Evolutionary conservation across 202 grass and related monocot species (phyloP).

Genomic region (Setaria viridis): DNA sequence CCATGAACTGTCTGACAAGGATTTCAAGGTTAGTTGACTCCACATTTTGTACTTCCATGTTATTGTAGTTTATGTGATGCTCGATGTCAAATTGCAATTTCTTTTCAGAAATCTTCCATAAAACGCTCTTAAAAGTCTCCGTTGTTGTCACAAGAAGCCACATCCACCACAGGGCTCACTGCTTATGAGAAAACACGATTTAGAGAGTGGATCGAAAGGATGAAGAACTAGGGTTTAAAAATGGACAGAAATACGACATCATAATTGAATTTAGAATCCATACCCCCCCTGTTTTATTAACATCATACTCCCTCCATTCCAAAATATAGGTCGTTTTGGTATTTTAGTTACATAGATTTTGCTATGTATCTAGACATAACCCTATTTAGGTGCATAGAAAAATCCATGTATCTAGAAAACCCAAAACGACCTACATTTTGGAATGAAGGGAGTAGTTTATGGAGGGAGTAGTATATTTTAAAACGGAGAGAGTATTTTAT

Average conservation of each 20-base stretch:
- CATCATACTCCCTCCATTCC: too few species aligned
- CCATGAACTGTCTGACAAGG: slow-evolving; percentile 77
- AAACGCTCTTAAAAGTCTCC: background rate
- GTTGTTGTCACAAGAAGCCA: background rate
- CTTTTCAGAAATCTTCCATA: slow-evolving; percentile 1
- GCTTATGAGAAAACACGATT: background rate
- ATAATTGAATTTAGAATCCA: background rate
- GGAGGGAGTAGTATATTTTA: too few species aligned
- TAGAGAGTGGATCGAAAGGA: background rate
- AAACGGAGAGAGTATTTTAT: background rate
- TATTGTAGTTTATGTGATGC: background rate
- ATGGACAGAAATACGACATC: background rate
- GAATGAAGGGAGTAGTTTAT: too few species aligned
- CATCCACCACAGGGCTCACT: background rate
- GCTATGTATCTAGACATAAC: too few species aligned
- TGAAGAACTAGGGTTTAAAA: background rate
- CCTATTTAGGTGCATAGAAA: too few species aligned
- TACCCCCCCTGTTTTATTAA: too few species aligned
- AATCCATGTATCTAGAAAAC: too few species aligned
- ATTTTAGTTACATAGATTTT: too few species aligned
- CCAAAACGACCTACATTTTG: too few species aligned
- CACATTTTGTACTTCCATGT: slow-evolving; percentile 6
- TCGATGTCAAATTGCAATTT: slow-evolving; percentile 4
- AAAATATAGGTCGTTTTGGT: too few species aligned
- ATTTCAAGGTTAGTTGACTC: slow-evolving; percentile 79